Base-by-base conservation (phyloP, 2,329 filamentous ascomycete species). In the Fusarium neocosmosporiellum region DNA sequence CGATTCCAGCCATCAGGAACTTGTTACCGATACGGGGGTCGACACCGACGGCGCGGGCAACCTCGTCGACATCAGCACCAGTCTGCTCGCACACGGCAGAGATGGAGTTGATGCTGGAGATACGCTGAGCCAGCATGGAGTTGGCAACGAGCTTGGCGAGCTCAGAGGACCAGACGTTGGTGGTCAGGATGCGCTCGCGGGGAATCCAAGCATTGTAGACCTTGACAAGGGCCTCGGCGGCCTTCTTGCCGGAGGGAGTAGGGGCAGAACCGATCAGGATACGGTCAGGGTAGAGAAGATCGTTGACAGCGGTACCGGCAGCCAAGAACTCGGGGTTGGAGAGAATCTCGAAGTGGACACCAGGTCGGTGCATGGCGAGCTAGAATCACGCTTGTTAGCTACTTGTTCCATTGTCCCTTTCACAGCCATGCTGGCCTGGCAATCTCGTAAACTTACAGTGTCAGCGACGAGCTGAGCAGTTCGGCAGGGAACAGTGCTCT, bases 241-340 rank as follows among this genome's bases (percentile, higher is more conserved):
- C 93, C 36, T 82, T 83, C 53, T 85, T 85, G 27, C 92, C 93
- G 3, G 87, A 83, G 1, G 86, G 80, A 0, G 91, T 93, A 7
- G 86, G 86, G 8, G 88, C 85, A 4, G 89, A 94, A 16, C 93
- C 93, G 78, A 96, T 94, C 46, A 96, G 85, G 16, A 96, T 89
- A 29, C 93, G 89, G 78, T 94, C 92, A 9, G 93, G 93, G 68
- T 87, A 82, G 58, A 94, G 86, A 10, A 96, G 86, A 78, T 95
- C 91, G 53, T 88, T 85, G 70, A 95, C 88, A 5, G 93, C 93
- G 5, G 92, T 94, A 60, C 93, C 93, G 72, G 93, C 93, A 29
- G 93, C 91, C 48, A 96, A 84, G 79, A 95, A 96, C 80, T 96
- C 93, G 7, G 93, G 93, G 81, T 95, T 95, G 53, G 92, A 94